Percentiles rank a stretch among this genome's conserved stretches.
phyloP scores from a whole-genome alignment of 495 filamentous ascomycete genomes.

The Aspergillus baeticus region DNA sequence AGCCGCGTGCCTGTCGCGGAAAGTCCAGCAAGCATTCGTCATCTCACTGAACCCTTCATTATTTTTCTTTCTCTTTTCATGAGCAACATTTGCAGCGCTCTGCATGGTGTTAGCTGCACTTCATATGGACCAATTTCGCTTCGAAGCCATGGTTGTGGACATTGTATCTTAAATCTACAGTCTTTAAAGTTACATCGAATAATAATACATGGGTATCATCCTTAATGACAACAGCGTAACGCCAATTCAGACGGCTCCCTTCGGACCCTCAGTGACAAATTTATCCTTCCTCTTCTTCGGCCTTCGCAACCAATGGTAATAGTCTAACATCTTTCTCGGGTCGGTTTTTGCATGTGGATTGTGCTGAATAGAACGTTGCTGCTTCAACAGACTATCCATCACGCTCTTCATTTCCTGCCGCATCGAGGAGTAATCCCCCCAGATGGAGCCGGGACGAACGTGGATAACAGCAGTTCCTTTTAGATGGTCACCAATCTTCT shows the following conservation, averaged over 20 bases:
- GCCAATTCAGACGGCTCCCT: not conserved
- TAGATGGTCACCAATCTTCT: conserved; percentile 9
- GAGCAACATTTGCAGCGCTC: no score
- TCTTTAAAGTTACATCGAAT: not conserved
- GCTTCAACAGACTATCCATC: conserved; percentile 12
- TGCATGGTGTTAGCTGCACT: no score
- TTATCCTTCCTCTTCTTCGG: no score
- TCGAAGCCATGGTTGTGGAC: no score
- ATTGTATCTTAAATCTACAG: not conserved
- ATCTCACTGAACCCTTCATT: no score
- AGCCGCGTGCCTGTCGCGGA: conserved; percentile 12
- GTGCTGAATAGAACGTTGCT: not conserved
- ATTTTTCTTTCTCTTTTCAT: no score
- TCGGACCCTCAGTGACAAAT: no score
- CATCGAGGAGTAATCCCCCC: conserved; percentile 20
- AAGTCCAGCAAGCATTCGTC: conserved; percentile 1
- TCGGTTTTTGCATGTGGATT: not conserved
- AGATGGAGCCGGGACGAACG: conserved; percentile 14
- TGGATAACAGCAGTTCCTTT: conserved; percentile 31
- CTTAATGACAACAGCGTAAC: not conserved
- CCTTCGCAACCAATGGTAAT: no score
- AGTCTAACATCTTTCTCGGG: no score
- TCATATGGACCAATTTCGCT: not conserved
- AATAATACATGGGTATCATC: conserved; percentile 14
- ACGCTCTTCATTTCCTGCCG: conserved; percentile 27